Evolutionary conservation across 768 basidiomycete genomes (phyloP).

Genomic region (Naganishia kalamii): DNA sequence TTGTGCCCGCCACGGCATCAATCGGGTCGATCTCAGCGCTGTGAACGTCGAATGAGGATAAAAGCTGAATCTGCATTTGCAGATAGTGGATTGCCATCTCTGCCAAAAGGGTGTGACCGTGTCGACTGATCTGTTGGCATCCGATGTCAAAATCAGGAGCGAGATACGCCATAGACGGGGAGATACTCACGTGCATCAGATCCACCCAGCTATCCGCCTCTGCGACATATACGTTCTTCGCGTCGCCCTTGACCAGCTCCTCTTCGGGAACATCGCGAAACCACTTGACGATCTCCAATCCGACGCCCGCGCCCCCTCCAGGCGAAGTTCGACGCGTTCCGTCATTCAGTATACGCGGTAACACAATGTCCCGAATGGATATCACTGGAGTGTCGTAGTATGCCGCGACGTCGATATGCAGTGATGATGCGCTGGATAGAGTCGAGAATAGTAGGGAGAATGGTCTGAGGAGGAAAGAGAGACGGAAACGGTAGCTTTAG

Average conservation of each 20-base stretch:
- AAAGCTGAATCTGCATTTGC: slow-evolving; percentile 13
- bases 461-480: slow-evolving; percentile 26
- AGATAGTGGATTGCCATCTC: slow-evolving; percentile 20
- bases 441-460: slow-evolving; percentile 39
- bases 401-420: slow-evolving; percentile 40
- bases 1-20: not conserved
- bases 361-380: slow-evolving; percentile 37
- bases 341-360: slow-evolving; percentile 34
- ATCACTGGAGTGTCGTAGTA: slow-evolving; percentile 44
- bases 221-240: slow-evolving; percentile 20
- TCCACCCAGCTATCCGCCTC: slow-evolving; percentile 25
- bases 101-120: slow-evolving; percentile 13
- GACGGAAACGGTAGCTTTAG: not conserved
- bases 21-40: not conserved
- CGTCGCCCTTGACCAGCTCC: slow-evolving; percentile 5
- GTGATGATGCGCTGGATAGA: slow-evolving; percentile 32
- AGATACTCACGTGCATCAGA: slow-evolving; percentile 38
- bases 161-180: not conserved
- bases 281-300: slow-evolving; percentile 20
- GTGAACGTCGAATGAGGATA: not conserved
- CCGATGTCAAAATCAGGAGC: not conserved
- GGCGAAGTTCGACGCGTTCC: not conserved
- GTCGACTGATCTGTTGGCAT: slow-evolving; percentile 10
- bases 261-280: slow-evolving; percentile 14
- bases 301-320: not conserved